phyloP scores from a whole-genome alignment of 306 rosid species.

The Cicer cuneatum region DNA sequence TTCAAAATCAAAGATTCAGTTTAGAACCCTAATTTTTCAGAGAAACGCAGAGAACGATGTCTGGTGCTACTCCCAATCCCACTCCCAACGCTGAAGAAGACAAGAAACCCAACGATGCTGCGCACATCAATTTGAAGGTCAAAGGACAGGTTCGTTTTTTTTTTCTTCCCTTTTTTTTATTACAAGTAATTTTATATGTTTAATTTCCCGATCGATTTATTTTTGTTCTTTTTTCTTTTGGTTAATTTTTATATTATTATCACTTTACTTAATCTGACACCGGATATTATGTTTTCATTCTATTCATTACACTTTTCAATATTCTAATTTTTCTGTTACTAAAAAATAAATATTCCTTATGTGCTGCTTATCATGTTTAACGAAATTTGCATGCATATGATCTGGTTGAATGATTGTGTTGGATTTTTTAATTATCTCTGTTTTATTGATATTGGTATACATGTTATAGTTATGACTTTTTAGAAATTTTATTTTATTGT shows the following conservation, averaged over 20 bases:
- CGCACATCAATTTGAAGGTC: conserved; percentile 79
- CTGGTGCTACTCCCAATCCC: conserved; percentile 47
- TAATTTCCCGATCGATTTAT: neutral
- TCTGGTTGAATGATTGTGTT: neutral
- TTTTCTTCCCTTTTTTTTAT: neutral
- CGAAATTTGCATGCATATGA: neutral
- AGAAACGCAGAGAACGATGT: conserved; percentile 46
- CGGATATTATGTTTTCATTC: neutral
- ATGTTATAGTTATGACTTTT: neutral
- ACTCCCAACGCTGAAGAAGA: conserved; percentile 64
- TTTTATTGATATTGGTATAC: neutral
- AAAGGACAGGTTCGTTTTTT: conserved; percentile 70
- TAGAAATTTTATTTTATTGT: neutral
- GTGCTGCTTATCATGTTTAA: neutral
- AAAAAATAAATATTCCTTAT: neutral
- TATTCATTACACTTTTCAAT: neutral
- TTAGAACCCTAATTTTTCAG: conserved; percentile 47
- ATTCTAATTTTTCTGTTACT: neutral
- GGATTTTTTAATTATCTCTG: neutral
- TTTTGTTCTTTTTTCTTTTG: neutral
- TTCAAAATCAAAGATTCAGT: neutral
- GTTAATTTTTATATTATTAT: neutral
- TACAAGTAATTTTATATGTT: neutral
- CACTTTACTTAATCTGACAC: neutral
- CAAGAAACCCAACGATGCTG: conserved; percentile 66